Evolutionary conservation across 73 alveolate species (phyloP), one percentile per base, ranked within the genome.

Genomic region (Symbiodinium pilosum): DNA sequence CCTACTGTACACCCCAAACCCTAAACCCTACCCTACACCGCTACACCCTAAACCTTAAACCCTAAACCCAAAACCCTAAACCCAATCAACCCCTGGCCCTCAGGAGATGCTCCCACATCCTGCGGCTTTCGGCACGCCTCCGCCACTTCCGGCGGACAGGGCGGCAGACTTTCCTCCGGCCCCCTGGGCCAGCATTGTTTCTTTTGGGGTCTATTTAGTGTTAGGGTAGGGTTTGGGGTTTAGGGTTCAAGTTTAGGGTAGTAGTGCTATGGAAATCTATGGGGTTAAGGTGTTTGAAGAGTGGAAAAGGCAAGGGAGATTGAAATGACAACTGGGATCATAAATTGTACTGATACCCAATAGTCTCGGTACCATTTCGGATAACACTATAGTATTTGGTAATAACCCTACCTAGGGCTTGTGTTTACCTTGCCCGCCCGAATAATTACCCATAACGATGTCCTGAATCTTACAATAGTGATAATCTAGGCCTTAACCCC

Each of bases 31-130:
- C 77, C 59, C 59, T 47, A 64, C 16, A 0, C 64, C 64, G 64
- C 7, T 11, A 47, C 64, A 12, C 32, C 73, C 73, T 32, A 56
- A 20, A 56, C 73, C 73, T 32, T 56, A 56, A 56, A 56, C 73
- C 73, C 73, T 56, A 56, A 3, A 6, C 59, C 6, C 14, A 6
- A 56, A 56, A 56, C 32, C 73, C 73, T 56, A 20, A 56, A 59
- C 28, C 14, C 59, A 9, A 6, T 47, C 59, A 14, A 6, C 6
- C 21, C 59, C 6, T 9, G 77, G 20, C 84, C 43, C 1, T 8
- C 88, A 91, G 97, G 98, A 93, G 98, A 93, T 93, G 98, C 98
- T 93, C 1, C 98, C 98, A 32, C 98, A 93, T 44, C 98, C 98
- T 0, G 98, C 98, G 0, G 98, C 98, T 39, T 93, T 93, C 39